These are phyloP conservation scores for Candida oleophila DNA, from an alignment of 805 yeast species.

Conservation along the genomic window DNA sequence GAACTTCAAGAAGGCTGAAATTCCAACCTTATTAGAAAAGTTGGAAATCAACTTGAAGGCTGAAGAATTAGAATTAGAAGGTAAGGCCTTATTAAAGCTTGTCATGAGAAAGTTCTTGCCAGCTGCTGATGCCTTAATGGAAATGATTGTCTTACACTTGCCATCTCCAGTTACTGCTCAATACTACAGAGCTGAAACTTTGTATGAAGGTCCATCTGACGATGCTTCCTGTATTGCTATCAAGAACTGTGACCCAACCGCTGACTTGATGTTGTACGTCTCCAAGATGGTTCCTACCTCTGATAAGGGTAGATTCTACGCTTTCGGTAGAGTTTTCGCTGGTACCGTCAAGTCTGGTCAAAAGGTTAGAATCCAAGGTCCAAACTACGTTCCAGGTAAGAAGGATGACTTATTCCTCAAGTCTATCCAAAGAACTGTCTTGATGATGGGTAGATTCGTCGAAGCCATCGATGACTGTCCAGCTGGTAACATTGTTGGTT, in stretches of 20 bases:
- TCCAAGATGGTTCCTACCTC: conserved; percentile 99
- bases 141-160: conserved; percentile 97
- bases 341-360: conserved; percentile 99
- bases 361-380: conserved; percentile 99
- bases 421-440: conserved; percentile 98
- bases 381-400: conserved; percentile 98
- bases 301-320: conserved; percentile 99
- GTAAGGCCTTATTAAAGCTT: conserved; percentile 96
- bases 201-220: conserved; percentile 98
- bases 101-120: conserved; percentile 99
- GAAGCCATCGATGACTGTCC: conserved; percentile 99
- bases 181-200: conserved; percentile 97
- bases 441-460: conserved; percentile 99
- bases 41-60: conserved; percentile 91
- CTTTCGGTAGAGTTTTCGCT: conserved; percentile 99
- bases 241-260: conserved; percentile 97
- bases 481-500: conserved; percentile 99
- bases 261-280: conserved; percentile 98
- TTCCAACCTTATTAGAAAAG: conserved; percentile 86
- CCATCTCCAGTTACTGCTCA: conserved; percentile 99
- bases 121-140: conserved; percentile 99
- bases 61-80: conserved; percentile 98
- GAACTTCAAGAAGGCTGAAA: conserved; percentile 99
- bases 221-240: conserved; percentile 89
- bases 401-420: conserved; percentile 96